Evolutionary conservation across 1,139 yeast genomes (phyloP).

Genomic region (Eremothecium gossypii): DNA sequence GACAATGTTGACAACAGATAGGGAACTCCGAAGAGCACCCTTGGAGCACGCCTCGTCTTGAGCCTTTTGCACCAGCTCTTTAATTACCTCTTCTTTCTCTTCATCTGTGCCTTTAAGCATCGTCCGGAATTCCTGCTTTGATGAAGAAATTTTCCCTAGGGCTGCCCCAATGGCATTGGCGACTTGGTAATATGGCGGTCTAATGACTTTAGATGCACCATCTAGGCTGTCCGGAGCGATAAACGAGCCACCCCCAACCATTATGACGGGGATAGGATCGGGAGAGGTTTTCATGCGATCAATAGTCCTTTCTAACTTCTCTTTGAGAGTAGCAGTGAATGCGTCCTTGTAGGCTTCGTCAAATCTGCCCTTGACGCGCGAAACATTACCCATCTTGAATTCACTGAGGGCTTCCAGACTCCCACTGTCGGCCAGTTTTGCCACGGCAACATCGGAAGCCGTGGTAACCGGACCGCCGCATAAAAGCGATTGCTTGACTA

Average conservation of each 20-base stretch:
- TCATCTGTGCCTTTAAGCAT: constrained; percentile 12
- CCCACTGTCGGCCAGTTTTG: constrained; percentile 12
- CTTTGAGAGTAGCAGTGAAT: constrained; percentile 24
- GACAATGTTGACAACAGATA: constrained; percentile 29
- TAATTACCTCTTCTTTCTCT: constrained; percentile 17
- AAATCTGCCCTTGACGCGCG: constrained; percentile 18
- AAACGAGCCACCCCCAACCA: constrained; percentile 41
- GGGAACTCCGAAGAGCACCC: constrained; percentile 31
- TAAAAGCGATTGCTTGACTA: constrained; percentile 26
- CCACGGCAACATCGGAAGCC: constrained; percentile 33
- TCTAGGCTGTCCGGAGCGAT: constrained; percentile 31
- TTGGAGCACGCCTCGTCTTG: constrained; percentile 20
- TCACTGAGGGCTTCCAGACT: constrained; percentile 7
- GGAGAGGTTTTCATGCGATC: constrained; percentile 38
- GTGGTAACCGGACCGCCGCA: constrained; percentile 35
- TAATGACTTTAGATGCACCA: constrained; percentile 35
- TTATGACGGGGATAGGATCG: constrained; percentile 34
- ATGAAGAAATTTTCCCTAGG: constrained; percentile 33
- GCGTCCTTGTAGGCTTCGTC: constrained; percentile 8
- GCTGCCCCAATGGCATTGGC: constrained; percentile 45
- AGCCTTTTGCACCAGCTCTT: constrained; percentile 24
- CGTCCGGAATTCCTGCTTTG: constrained; percentile 17
- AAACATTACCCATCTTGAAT: constrained; percentile 20
- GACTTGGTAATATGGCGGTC: constrained; percentile 35
- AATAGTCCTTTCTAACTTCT: constrained; percentile 30